A percentile compares a stretch with the other conserved stretches of the same genome.
phyloP scores from a whole-genome alignment of 805 yeast species.

The Wickerhamiella australiensis region DNA sequence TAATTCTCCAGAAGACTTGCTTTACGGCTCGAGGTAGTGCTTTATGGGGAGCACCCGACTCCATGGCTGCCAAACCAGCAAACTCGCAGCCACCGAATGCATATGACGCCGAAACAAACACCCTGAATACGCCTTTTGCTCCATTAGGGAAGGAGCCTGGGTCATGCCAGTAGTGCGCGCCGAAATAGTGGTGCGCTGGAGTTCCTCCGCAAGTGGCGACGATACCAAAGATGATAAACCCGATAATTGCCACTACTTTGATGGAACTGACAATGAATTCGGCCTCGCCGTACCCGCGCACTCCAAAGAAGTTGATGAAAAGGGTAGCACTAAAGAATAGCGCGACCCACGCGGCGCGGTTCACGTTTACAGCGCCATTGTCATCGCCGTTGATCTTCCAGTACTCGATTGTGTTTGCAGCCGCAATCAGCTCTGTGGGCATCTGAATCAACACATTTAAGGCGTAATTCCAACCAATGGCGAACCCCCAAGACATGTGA shows the following conservation, averaged over 20 bases:
- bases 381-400: constrained; percentile 39
- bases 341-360: constrained; percentile 45
- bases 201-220: constrained; percentile 39
- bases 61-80: constrained; percentile 67
- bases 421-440: constrained; percentile 57
- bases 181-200: constrained; percentile 41
- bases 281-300: constrained; percentile 53
- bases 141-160: constrained; percentile 60
- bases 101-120: constrained; percentile 65
- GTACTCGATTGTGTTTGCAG: constrained; percentile 43
- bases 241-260: constrained; percentile 48
- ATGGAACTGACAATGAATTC: constrained; percentile 48
- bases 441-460: constrained; percentile 52
- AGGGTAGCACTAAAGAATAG: constrained; percentile 41
- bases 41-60: constrained; percentile 53
- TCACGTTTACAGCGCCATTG: constrained; percentile 29
- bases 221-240: constrained; percentile 51
- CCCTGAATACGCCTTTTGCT: constrained; percentile 59
- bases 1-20: constrained; percentile 74
- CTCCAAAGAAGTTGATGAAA: constrained; percentile 42
- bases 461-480: constrained; percentile 62
- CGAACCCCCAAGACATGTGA: constrained; percentile 61
- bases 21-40: constrained; percentile 63
- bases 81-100: constrained; percentile 67
- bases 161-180: constrained; percentile 43